Conservation (phyloP, 495 filamentous ascomycete species). For the Talaromyces proteolyticus region DNA sequence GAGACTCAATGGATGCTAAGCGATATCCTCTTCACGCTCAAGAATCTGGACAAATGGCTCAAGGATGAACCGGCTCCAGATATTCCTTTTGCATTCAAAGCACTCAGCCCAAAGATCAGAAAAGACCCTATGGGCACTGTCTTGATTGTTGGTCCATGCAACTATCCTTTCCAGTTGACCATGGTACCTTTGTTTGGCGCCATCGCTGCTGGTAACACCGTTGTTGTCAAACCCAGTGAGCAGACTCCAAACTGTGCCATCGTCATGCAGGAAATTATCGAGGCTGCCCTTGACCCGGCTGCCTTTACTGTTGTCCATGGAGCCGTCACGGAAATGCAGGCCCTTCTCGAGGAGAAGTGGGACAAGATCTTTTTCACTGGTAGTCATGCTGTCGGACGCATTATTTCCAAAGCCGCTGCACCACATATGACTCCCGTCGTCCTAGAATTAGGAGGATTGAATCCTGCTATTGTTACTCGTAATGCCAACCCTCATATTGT, state of each 20-base stretch:
- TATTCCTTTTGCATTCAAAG: slow-evolving; percentile 57
- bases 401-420: slow-evolving; percentile 88
- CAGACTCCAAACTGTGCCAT: slow-evolving; percentile 67
- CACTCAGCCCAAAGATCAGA: slow-evolving; percentile 67
- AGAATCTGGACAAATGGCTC: slow-evolving; percentile 72
- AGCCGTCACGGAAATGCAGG: slow-evolving; percentile 69
- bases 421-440: slow-evolving; percentile 84
- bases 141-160: slow-evolving; percentile 89
- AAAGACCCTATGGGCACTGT: slow-evolving; percentile 86
- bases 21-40: slow-evolving; percentile 69
- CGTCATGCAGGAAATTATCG: slow-evolving; percentile 70
- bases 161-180: slow-evolving; percentile 81
- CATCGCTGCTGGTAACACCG: slow-evolving; percentile 87
- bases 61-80: slow-evolving; percentile 74
- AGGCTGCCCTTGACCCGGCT: slow-evolving; percentile 67
- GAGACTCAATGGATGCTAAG: slow-evolving; percentile 70
- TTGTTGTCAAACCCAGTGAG: slow-evolving; percentile 86
- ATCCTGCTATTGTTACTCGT: slow-evolving; percentile 85
- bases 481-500: slow-evolving; percentile 75
- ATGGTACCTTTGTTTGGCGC: slow-evolving; percentile 79
- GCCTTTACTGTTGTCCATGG: slow-evolving; percentile 79
- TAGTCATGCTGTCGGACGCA: slow-evolving; percentile 65
- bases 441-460: slow-evolving; percentile 85
- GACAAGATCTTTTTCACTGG: slow-evolving; percentile 99
- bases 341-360: slow-evolving; percentile 82